These are phyloP conservation scores for Sclerotinia trifoliorum DNA, from an alignment of 2,329 filamentous ascomycete species.

Conservation along the genomic window DNA sequence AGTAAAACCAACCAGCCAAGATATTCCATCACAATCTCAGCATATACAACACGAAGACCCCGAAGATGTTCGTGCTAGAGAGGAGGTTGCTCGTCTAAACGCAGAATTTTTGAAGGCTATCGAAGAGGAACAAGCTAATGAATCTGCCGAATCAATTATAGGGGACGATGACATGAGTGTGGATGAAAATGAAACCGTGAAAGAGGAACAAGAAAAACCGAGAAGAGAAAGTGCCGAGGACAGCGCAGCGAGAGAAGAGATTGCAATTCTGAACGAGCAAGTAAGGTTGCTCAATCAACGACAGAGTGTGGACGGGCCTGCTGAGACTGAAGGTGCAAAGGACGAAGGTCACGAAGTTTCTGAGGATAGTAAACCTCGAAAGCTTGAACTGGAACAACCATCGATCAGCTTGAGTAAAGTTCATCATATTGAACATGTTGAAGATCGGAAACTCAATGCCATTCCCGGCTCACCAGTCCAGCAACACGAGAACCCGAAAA, in stretches of 20 bases:
- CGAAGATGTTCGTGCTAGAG: conserved; percentile 33
- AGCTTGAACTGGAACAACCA: not conserved
- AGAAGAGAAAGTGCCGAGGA: conserved; percentile 6
- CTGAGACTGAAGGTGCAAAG: not conserved
- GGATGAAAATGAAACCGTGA: not conserved
- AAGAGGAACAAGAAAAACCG: not conserved
- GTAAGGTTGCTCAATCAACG: not conserved
- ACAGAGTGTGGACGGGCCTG: not conserved
- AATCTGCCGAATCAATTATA: not conserved
- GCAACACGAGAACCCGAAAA: not conserved
- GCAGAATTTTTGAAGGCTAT: conserved; percentile 32
- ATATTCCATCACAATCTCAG: not conserved
- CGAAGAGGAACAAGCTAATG: conserved; percentile 10
- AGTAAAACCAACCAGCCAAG: not conserved
- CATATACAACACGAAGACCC: conserved; percentile 24
- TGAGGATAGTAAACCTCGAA: not conserved
- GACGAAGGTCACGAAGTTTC: not conserved
- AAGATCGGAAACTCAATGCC: not conserved
- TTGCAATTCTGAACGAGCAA: conserved; percentile 9
- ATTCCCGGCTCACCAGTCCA: not conserved
- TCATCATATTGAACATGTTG: not conserved
- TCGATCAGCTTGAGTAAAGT: not conserved
- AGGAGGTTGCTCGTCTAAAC: conserved; percentile 35
- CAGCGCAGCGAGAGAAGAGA: not conserved
- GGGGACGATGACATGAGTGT: not conserved